These are phyloP conservation scores for Podospora conica DNA, from an alignment of 495 filamentous ascomycete genomes.

Conservation along the genomic window DNA sequence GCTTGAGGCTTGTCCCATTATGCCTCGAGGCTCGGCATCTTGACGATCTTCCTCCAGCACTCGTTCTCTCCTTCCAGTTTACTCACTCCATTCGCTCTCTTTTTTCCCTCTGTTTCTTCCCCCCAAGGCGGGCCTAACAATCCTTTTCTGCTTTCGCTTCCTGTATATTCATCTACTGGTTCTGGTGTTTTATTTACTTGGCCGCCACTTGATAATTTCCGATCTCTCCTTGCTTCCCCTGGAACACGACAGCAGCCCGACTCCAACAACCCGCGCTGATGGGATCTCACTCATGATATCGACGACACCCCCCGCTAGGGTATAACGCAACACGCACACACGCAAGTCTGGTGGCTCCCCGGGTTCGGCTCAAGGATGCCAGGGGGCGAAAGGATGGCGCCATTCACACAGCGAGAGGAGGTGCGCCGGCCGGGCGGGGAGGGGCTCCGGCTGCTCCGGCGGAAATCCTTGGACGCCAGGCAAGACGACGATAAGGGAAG, in stretches of 20 bases:
- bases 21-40: slow-evolving; percentile 20
- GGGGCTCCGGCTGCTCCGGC: slow-evolving; percentile 1
- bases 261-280: background rate
- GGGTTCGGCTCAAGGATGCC: slow-evolving; percentile 16
- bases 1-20: slow-evolving; percentile 21
- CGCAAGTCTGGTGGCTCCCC: slow-evolving; percentile 11
- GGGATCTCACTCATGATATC: slow-evolving; percentile 9
- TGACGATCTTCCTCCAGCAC: slow-evolving; percentile 19
- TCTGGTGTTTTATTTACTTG: slow-evolving; percentile 13
- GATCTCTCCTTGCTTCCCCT: background rate
- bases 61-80: slow-evolving; percentile 1
- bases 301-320: slow-evolving; percentile 5
- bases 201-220: slow-evolving; percentile 6
- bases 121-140: slow-evolving; percentile 16
- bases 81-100: slow-evolving; percentile 10
- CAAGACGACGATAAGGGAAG: slow-evolving; percentile 14
- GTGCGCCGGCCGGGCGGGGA: slow-evolving; percentile 9
- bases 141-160: slow-evolving; percentile 8
- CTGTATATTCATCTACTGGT: slow-evolving; percentile 5
- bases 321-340: slow-evolving; percentile 15
- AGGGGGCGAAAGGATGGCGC: slow-evolving; percentile 29
- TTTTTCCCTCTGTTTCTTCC: slow-evolving; percentile 23
- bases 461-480: slow-evolving; percentile 4
- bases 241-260: background rate
- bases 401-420: slow-evolving; percentile 9